Conservation (phyloP, 495 filamentous ascomycete genomes). For the Copromyces sp. region DNA sequence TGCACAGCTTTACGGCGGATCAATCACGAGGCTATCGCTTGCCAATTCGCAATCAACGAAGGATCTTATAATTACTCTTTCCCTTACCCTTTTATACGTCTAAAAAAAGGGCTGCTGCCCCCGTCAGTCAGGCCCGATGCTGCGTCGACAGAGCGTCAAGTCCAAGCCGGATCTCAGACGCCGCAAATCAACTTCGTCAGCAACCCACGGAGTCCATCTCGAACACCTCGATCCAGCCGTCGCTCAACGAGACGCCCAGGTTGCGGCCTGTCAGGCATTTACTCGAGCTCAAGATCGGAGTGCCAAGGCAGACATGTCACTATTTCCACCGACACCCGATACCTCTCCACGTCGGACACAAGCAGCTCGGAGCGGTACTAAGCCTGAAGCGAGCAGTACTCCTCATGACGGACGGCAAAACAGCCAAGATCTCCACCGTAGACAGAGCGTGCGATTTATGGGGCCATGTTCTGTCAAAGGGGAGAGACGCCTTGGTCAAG, state of each 20-base stretch:
- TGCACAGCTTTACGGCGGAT: constrained; percentile 15
- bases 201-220: constrained; percentile 33
- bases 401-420: not conserved
- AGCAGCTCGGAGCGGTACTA: not conserved
- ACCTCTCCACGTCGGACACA: constrained; percentile 9
- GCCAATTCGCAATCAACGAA: not conserved
- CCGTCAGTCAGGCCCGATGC: constrained; percentile 26
- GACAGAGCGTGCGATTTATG: constrained; percentile 48
- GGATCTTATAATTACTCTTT: constrained; percentile 1
- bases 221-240: constrained; percentile 43
- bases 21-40: not conserved
- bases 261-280: constrained; percentile 60
- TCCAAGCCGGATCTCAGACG: constrained; percentile 38
- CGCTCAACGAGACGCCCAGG: constrained; percentile 52
- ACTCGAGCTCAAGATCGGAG: constrained; percentile 40
- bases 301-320: constrained; percentile 30
- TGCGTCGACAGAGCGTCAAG: constrained; percentile 33
- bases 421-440: constrained; percentile 24
- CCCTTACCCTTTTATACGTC: constrained; percentile 10
- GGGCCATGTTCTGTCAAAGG: constrained; percentile 26
- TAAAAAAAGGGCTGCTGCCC: constrained; percentile 6
- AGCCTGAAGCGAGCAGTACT: not conserved
- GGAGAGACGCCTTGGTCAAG: constrained; percentile 1
- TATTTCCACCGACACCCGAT: constrained; percentile 21
- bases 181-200: constrained; percentile 55